Evolutionary conservation across 495 filamentous ascomycete species (phyloP), one percentile per base, ranked within the genome.

Genomic region (Ascobolus immersus): DNA sequence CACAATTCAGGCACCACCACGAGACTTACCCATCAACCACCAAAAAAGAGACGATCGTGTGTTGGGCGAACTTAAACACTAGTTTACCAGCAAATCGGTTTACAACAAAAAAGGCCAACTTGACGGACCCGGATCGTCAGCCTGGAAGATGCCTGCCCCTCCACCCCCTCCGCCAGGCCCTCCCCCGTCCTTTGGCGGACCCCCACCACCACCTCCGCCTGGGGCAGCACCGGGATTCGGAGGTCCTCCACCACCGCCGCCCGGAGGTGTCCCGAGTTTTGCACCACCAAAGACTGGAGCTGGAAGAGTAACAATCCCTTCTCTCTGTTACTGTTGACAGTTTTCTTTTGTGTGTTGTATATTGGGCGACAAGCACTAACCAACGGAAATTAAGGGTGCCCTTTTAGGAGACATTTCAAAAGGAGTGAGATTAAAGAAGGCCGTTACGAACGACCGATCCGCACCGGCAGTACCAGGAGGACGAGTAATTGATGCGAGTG

Each of bases 381-480:
- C 64, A 53, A 58, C 49, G 24, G 35, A 28, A 27, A 26, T 12
- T 28, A 47, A 94, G 84, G 73, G 76, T 42, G 81, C 81, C 15
- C 61, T 96, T n/a, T 66, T 94, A 17, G 59, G 62, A 44, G 84
- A 93, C 55, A 96, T 96, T 41, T 57, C 60, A 31, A 90, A 90
- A 59, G 86, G 89, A 24, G 59, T 60, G 39, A 48, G 54, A 28
- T 59, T 96, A 27, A 92, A 75, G 59, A 92, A 92, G 56, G 56
- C 80, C 8, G 75, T 81, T 18, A 89, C 80, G 37, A 93, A 96
- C 53, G 86, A 96, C 56, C 69, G 86, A 53, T 93, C 82, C 25
- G 81, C 79, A 11, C 86, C 86, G 1, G 39, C 62, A 34, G 52
- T 93, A 32, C 34, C 36, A 18, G 44, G 40, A 4, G 2, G 34